A percentile compares a stretch with the other conserved stretches of the same genome.
phyloP scores from a whole-genome alignment of 2,329 filamentous ascomycete species.

The Emericellopsis atlantica region DNA sequence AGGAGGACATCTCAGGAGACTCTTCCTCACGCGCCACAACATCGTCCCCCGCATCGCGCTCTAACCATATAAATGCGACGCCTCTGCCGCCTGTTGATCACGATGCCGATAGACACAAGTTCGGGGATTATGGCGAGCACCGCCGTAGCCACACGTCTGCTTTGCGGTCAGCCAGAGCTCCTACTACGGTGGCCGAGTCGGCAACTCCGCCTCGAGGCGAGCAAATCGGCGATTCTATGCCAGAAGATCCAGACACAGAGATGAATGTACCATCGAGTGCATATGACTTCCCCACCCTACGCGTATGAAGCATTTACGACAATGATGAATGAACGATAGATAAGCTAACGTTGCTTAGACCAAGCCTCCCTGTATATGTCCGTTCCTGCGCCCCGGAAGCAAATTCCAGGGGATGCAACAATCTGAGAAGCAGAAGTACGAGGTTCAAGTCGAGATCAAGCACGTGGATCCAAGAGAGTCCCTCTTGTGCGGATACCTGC shows the following conservation, averaged over 20 bases:
- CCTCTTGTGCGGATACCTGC: conserved; percentile 86
- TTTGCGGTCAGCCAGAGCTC: background rate
- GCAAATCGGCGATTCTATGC: background rate
- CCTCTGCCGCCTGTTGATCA: conserved; percentile 17
- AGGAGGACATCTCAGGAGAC: conserved; percentile 12
- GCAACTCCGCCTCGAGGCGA: background rate
- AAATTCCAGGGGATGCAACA: conserved; percentile 84
- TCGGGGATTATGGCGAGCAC: background rate
- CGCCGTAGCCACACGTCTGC: background rate
- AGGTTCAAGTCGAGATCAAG: conserved; percentile 94
- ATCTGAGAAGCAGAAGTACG: conserved; percentile 85
- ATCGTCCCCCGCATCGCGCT: conserved; percentile 28
- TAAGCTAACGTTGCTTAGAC: conserved; percentile 31
- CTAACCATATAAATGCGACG: conserved; percentile 17
- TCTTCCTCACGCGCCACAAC: conserved; percentile 25
- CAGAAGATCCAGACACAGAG: conserved; percentile 8
- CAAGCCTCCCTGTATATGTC: conserved; percentile 69
- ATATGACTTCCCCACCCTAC: conserved; percentile 20
- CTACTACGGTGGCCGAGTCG: background rate
- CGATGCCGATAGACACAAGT: conserved; percentile 21
- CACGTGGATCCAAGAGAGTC: conserved; percentile 91
- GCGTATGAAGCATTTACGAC: conserved; percentile 34
- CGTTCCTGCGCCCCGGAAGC: conserved; percentile 76
- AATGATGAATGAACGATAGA: conserved; percentile 8
- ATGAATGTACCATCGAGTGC: conserved; percentile 22